These are phyloP conservation scores for Tolypocladium nubicola DNA, from an alignment of 2,329 filamentous ascomycete species.

Conservation along the genomic window DNA sequence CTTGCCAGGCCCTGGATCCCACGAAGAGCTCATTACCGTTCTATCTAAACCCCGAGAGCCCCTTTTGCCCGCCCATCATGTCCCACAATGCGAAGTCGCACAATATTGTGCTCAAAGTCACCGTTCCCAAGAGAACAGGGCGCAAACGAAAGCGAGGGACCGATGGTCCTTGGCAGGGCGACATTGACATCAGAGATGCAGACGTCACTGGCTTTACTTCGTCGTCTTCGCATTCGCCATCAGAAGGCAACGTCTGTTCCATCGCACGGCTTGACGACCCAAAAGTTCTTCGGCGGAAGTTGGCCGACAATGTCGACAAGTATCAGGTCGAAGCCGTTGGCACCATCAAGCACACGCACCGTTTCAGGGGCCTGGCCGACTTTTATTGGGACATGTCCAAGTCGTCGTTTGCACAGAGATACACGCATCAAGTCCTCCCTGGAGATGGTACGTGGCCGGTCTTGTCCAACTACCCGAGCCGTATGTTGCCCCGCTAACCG, in stretches of 20 bases:
- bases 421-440: constrained; percentile 60
- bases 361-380: constrained; percentile 80
- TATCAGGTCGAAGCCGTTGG: constrained; percentile 65
- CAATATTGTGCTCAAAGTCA: constrained; percentile 79
- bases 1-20: constrained; percentile 33
- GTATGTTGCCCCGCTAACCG: not conserved
- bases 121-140: constrained; percentile 76
- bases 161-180: constrained; percentile 49
- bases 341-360: constrained; percentile 67
- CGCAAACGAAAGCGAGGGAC: constrained; percentile 77
- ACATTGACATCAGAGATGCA: constrained; percentile 20
- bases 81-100: constrained; percentile 68
- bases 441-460: constrained; percentile 48
- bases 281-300: constrained; percentile 44
- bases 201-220: constrained; percentile 3
- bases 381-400: constrained; percentile 69
- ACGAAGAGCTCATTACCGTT: constrained; percentile 48
- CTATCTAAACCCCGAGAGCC: constrained; percentile 72
- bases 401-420: constrained; percentile 58
- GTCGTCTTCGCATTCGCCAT: not conserved
- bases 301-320: constrained; percentile 58
- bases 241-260: constrained; percentile 23
- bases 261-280: constrained; percentile 42
- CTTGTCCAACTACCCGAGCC: too few species aligned
- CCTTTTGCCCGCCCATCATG: constrained; percentile 64